phyloP scores from a whole-genome alignment of 1,284 basidiomycete species.

The Ceratobasidium sp. region DNA sequence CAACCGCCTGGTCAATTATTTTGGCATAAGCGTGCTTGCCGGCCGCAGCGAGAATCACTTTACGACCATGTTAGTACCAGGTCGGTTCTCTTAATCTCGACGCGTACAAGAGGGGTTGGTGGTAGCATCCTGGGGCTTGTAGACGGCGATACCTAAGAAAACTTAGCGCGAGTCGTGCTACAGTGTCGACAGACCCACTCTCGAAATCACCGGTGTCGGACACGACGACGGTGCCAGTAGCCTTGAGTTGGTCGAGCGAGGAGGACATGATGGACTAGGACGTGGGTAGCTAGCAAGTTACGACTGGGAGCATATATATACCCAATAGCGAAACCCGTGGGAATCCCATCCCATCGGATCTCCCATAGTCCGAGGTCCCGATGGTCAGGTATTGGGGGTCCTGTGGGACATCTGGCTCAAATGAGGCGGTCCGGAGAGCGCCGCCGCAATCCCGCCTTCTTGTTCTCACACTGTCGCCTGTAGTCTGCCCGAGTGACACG shows the following conservation, averaged over 20 bases:
- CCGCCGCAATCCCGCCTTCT: constrained; percentile 14
- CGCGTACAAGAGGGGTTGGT: constrained; percentile 85
- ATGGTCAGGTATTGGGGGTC: neutral
- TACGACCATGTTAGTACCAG: neutral
- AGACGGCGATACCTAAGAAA: constrained; percentile 80
- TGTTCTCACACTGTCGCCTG: constrained; percentile 9
- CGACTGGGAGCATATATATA: constrained; percentile 30
- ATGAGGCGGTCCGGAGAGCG: constrained; percentile 26
- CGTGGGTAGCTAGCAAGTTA: constrained; percentile 14
- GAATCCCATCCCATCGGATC: constrained; percentile 42
- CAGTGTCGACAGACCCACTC: constrained; percentile 64
- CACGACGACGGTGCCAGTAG: constrained; percentile 93
- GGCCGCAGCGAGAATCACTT: constrained; percentile 88
- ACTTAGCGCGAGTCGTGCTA: constrained; percentile 6
- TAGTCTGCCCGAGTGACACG: neutral
- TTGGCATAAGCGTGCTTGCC: constrained; percentile 89
- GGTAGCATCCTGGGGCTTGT: constrained; percentile 96
- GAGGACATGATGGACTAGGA: constrained; percentile 73
- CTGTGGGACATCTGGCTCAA: constrained; percentile 11
- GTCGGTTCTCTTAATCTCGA: neutral
- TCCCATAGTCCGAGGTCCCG: constrained; percentile 7
- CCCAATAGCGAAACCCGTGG: constrained; percentile 29
- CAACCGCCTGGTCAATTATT: constrained; percentile 87
- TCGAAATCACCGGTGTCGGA: constrained; percentile 93
- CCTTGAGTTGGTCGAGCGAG: constrained; percentile 89